Conservation (phyloP, 73 alveolate genomes). For the Tetrahymena thermophila region DNA sequence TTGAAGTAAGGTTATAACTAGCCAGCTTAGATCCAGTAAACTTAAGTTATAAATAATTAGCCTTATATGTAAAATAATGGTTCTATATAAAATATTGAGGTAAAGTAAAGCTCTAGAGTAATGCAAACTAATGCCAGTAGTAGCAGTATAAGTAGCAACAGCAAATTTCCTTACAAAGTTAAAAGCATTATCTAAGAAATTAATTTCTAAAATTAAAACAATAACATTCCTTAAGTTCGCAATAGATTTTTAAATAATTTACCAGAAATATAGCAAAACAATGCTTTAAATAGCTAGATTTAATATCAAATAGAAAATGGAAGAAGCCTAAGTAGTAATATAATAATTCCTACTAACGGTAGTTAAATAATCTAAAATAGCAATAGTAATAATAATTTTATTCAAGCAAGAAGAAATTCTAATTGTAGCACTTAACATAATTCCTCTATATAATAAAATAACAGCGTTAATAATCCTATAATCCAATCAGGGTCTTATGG, state of each 20-base stretch:
- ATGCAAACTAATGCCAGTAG: neutral
- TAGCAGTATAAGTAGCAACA: neutral
- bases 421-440: neutral
- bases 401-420: neutral
- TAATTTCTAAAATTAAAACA: neutral
- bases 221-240: neutral
- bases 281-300: neutral
- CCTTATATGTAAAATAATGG: neutral
- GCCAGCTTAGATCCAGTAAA: neutral
- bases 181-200: neutral
- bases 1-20: neutral
- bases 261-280: neutral
- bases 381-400: no score
- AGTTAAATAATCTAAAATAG: neutral
- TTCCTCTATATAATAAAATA: neutral
- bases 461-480: neutral
- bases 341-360: neutral
- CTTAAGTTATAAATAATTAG: no score
- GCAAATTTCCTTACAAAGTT: neutral
- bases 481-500: neutral
- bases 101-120: neutral
- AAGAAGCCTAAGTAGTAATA: neutral
- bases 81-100: neutral
- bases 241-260: neutral
- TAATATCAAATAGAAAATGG: neutral